These are phyloP conservation scores for Cicer arietinum DNA, from an alignment of 306 rosid species.

Conservation along the genomic window DNA sequence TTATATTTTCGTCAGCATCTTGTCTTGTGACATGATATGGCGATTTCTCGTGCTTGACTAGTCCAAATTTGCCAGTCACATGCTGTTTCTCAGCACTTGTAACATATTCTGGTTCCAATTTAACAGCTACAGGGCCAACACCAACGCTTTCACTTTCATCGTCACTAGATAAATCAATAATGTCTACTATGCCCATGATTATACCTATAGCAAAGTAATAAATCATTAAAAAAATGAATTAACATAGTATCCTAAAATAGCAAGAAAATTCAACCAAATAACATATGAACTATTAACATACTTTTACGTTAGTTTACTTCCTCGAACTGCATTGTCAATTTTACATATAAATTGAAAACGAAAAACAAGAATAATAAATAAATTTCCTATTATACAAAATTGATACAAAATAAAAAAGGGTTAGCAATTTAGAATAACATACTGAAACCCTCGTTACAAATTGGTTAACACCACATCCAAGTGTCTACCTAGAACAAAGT, in stretches of 20 bases:
- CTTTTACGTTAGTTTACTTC: neutral
- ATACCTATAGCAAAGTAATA: constrained; percentile 43
- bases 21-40: constrained; percentile 38
- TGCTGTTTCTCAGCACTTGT: constrained; percentile 34
- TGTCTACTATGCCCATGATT: constrained; percentile 59
- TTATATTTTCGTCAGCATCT: constrained; percentile 60
- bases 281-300: constrained; percentile 14
- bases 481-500: neutral
- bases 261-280: constrained; percentile 17
- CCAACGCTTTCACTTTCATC: constrained; percentile 61
- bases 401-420: neutral
- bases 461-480: no score
- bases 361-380: neutral
- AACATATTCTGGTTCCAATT: constrained; percentile 55
- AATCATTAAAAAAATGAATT: constrained; percentile 33
- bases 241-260: constrained; percentile 5
- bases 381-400: neutral
- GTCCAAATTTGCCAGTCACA: constrained; percentile 32
- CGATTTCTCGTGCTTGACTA: constrained; percentile 38
- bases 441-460: no score
- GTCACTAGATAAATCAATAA: constrained; percentile 78
- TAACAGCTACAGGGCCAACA: constrained; percentile 52
- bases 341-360: neutral
- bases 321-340: constrained; percentile 2
- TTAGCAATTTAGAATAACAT: neutral